Evolutionary conservation across 257 asterid species (phyloP).

Genomic region (Cynanchum wilfordii): DNA sequence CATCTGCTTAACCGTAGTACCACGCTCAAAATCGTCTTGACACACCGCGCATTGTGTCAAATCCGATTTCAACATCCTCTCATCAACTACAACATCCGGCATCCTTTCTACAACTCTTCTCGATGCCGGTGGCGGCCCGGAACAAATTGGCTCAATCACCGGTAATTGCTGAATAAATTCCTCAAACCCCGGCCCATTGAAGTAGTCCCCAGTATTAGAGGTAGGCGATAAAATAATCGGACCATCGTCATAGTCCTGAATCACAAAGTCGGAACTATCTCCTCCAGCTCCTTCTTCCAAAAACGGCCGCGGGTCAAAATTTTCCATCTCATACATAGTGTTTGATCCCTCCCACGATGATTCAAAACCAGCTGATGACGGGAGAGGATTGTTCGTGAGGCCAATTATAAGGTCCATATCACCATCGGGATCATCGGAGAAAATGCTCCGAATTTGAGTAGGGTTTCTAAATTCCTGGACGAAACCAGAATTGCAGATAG

Average conservation of each 20-base stretch:
- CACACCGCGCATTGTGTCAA: conserved; percentile 79
- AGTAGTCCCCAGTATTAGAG: conserved; percentile 57
- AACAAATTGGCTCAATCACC: conserved; percentile 67
- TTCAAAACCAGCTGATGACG: not conserved
- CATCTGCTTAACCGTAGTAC: conserved; percentile 57
- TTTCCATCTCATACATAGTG: too few relatives aligned
- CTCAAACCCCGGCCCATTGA: conserved; percentile 65
- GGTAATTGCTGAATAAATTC: conserved; percentile 68
- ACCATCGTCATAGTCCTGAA: conserved; percentile 27
- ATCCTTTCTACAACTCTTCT: conserved; percentile 47
- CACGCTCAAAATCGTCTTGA: conserved; percentile 65
- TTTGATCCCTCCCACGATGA: too few relatives aligned
- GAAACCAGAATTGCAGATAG: conserved; percentile 57
- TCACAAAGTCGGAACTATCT: conserved; percentile 42
- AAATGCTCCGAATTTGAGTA: conserved; percentile 16
- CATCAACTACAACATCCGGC: conserved; percentile 38
- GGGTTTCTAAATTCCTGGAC: conserved; percentile 54
- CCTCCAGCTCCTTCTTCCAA: conserved; percentile 68
- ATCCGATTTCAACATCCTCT: conserved; percentile 50
- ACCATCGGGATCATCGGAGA: conserved; percentile 29
- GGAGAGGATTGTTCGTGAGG: conserved; percentile 12
- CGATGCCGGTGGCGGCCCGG: conserved; percentile 71
- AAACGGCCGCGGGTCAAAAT: too few relatives aligned
- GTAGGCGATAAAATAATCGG: conserved; percentile 24
- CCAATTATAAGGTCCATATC: too few relatives aligned